Evolutionary conservation across 768 basidiomycete species (phyloP).

Genomic region (Mrakia frigida): DNA sequence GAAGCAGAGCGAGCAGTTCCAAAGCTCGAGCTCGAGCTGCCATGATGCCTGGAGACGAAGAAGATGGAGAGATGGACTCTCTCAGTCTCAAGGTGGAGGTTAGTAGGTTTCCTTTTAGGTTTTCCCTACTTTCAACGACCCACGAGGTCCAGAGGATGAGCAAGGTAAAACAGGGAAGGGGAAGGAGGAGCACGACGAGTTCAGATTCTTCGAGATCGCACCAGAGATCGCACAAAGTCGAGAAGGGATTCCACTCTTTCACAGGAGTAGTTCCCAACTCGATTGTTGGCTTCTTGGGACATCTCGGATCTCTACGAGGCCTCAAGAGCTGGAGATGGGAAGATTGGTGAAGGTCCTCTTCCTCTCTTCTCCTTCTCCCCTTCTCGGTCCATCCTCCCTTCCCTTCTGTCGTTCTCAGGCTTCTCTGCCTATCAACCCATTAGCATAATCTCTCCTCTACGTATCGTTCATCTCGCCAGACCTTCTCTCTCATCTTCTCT

Average conservation of each 20-base stretch:
- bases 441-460: no score
- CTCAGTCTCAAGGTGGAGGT: constrained; percentile 28
- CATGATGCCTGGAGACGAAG: constrained; percentile 17
- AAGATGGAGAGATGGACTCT: constrained; percentile 24
- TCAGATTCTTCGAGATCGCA: neutral
- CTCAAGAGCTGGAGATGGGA: neutral
- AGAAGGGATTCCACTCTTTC: neutral
- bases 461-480: no score
- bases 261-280: neutral
- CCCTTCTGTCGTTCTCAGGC: no score
- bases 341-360: neutral
- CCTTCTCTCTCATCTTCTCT: no score
- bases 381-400: neutral
- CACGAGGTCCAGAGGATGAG: neutral
- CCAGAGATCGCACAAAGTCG: no score
- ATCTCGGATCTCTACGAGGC: neutral
- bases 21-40: neutral
- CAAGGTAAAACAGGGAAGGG: neutral
- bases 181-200: no score
- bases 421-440: no score
- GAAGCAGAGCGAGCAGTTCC: neutral
- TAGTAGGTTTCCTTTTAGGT: neutral
- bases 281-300: neutral
- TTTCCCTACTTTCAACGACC: no score
- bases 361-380: neutral